phyloP scores from a whole-genome alignment of 106 monocot genomes.

The Dendrobium officinale region DNA sequence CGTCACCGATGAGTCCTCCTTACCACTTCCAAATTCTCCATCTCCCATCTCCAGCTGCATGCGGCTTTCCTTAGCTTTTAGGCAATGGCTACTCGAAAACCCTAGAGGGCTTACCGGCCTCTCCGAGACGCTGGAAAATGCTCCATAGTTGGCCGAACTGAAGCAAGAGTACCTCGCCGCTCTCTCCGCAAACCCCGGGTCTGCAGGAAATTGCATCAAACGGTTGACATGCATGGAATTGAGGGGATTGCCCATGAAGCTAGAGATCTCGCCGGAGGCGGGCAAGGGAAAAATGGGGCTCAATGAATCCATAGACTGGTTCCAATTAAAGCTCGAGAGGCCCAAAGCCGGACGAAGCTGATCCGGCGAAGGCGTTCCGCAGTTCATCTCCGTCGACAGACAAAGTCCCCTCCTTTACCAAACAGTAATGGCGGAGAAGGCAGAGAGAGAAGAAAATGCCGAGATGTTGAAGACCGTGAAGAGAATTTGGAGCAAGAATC shows the following conservation, averaged over 20 bases:
- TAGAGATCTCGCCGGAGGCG: conserved; percentile 32
- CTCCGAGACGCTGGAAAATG: conserved; percentile 13
- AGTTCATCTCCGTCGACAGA: conserved; percentile 27
- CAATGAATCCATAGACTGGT: conserved; percentile 30
- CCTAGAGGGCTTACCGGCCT: conserved; percentile 41
- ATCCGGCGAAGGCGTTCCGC: conserved; percentile 15
- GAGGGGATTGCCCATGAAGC: conserved; percentile 16
- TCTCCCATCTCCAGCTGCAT: conserved; percentile 11
- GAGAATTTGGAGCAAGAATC: background rate
- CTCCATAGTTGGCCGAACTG: conserved; percentile 15
- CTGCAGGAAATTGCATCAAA: conserved; percentile 22
- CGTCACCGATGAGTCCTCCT: conserved; percentile 43
- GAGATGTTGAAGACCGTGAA: background rate
- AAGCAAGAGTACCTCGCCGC: conserved; percentile 65
- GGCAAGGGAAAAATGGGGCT: conserved; percentile 29
- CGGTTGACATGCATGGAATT: conserved; percentile 20
- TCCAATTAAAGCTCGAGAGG: conserved; percentile 55
- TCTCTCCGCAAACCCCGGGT: conserved; percentile 46
- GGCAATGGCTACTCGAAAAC: conserved; percentile 50
- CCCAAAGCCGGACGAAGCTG: conserved; percentile 22
- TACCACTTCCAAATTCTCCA: conserved; percentile 15
- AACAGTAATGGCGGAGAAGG: background rate
- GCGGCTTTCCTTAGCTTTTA: conserved; percentile 13
- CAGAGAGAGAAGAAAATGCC: background rate
- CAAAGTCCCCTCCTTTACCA: background rate